phyloP scores from a whole-genome alignment of 345 rosid species.

The Melaleuca alternifolia region DNA sequence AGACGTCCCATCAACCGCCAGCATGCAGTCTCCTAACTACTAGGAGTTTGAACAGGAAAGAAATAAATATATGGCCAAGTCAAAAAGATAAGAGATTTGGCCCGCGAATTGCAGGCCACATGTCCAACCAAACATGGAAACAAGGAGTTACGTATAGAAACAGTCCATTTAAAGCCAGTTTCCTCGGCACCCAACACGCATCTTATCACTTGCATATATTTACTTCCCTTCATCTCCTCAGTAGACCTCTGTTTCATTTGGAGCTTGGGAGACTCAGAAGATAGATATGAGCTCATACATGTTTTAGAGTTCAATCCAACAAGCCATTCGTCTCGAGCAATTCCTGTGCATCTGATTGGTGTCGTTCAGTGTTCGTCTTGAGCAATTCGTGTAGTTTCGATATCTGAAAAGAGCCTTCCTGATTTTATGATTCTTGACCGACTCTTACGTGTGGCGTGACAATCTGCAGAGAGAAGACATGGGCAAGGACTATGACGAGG shows the following conservation, averaged over 20 bases:
- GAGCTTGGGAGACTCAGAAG: neutral
- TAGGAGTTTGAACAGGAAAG: neutral
- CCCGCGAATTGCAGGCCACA: neutral
- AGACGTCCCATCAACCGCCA: neutral
- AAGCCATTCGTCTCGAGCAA: neutral
- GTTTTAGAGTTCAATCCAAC: neutral
- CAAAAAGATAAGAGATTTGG: neutral
- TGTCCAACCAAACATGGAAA: neutral
- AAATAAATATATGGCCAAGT: neutral
- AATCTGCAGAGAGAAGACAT: constrained; percentile 43
- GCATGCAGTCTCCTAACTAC: neutral
- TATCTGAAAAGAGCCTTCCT: neutral
- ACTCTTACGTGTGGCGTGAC: neutral
- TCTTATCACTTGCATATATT: neutral
- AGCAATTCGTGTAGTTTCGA: neutral
- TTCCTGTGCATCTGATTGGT: neutral
- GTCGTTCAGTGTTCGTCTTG: neutral
- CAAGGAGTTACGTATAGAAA: neutral
- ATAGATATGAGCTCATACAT: neutral
- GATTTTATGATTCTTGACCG: neutral
- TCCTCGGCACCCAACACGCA: neutral
- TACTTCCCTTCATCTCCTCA: neutral
- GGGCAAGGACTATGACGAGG: constrained; percentile 69
- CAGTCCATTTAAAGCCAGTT: neutral
- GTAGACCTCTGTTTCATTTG: neutral